These are phyloP conservation scores for Alternaria consortialis DNA, from an alignment of 2,329 filamentous ascomycete species.

Conservation along the genomic window DNA sequence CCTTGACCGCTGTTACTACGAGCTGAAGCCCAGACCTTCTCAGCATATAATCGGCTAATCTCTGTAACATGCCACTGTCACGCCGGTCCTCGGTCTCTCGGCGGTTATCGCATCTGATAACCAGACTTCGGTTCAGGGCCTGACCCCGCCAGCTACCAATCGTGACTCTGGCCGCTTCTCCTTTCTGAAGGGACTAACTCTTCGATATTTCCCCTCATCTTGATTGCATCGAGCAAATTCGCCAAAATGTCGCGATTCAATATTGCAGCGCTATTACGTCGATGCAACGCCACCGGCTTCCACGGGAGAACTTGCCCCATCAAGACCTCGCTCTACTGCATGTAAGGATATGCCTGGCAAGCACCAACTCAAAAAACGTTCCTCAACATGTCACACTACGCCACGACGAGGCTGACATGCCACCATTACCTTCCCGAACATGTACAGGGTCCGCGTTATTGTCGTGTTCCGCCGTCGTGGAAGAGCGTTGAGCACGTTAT, in stretches of 20 bases:
- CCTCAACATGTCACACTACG: neutral
- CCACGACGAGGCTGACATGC: neutral
- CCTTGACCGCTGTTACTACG: neutral
- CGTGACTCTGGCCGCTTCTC: neutral
- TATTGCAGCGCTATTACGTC: conserved; percentile 11
- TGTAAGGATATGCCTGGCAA: neutral
- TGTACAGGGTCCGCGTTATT: conserved; percentile 1
- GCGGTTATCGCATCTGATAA: conserved; percentile 23
- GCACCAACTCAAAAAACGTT: neutral
- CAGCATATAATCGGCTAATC: conserved; percentile 12
- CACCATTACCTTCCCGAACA: neutral
- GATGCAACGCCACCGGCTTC: conserved; percentile 10
- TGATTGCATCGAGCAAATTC: neutral
- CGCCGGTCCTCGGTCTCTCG: conserved; percentile 10
- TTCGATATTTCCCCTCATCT: conserved; percentile 7
- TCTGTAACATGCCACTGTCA: conserved; percentile 7
- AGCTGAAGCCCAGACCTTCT: conserved; percentile 1
- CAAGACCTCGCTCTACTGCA: neutral
- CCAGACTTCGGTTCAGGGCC: neutral
- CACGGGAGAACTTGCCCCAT: neutral
- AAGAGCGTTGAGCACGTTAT: conserved; percentile 11
- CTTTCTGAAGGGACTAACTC: neutral
- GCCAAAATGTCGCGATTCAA: neutral
- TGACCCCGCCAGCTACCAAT: conserved; percentile 1
- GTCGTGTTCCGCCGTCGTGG: neutral